Evolutionary conservation across 225 moss, liverwort and hornwort genomes (phyloP), one percentile per base, ranked within the genome.

Genomic region (Physcomitrium patens): DNA sequence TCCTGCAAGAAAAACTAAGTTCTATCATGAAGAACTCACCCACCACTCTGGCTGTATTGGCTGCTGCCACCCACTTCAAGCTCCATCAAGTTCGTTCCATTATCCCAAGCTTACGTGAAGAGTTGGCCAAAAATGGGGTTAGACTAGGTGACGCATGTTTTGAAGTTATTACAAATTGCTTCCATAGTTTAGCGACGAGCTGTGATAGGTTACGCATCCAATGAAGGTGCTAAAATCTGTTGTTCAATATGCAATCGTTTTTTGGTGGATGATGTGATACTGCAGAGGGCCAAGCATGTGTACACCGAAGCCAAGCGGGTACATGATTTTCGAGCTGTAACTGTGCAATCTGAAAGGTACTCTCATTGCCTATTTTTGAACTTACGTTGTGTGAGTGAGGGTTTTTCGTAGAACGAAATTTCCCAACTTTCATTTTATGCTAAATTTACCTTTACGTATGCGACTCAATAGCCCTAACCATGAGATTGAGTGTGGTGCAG

Each of bases 221-320:
- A 43, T 41, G 3, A 18, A 66, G 59, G 63, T 65, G 46, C 37
- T n/a, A 8, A 49, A 67, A 11, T 67, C 44, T 0, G 27, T 6
- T 46, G 65, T 43, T 68, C 64, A 60, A 51, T 51, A 50, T 18
- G 71, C 43, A 19, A 23, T 41, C 37, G 69, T 50, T 49, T 14
- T 63, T 71, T 47, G 37, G 15, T 8, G 53, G 22, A 50, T 53
- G 10, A 55, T 41, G 50, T 24, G 9, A 45, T 63, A 54, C 64
- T 84, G 78, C 84, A 94, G 91, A 90, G 97, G 83, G 97, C 94
- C 49, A 90, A 89, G 77, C 97, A 97, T 73, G 97, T 97, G 22
- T 97, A 87, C 60, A 42, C 82, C 41, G 97, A 97, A 78, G 92
- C 94, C 56, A 80, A 81, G 71, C 77, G 97, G 50, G 97, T 97